phyloP scores from a whole-genome alignment of 2,329 filamentous ascomycete species.

The Aureobasidium mangrovei region DNA sequence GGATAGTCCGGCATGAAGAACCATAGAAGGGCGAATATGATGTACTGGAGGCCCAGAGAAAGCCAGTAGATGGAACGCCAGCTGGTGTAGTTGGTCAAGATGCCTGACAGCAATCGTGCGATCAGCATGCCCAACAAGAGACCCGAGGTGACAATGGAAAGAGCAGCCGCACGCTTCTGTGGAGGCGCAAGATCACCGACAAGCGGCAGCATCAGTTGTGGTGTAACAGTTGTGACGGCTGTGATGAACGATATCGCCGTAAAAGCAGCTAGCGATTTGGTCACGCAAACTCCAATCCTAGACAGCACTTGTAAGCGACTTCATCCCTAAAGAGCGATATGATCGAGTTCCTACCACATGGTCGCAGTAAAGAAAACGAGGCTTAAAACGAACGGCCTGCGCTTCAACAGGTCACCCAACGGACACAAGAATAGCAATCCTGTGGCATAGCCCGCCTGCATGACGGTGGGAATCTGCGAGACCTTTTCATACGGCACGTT shows the following conservation, averaged over 20 bases:
- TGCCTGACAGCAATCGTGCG: conserved; percentile 65
- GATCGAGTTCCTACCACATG: conserved; percentile 36
- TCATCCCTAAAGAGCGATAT: conserved; percentile 22
- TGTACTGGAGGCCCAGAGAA: conserved; percentile 59
- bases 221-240: conserved; percentile 72
- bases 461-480: conserved; percentile 60
- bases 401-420: conserved; percentile 58
- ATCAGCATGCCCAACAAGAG: conserved; percentile 67
- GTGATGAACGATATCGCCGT: conserved; percentile 62
- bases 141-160: conserved; percentile 68
- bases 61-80: conserved; percentile 79
- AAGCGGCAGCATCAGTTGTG: conserved; percentile 64
- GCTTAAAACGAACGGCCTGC: conserved; percentile 59
- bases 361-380: conserved; percentile 58
- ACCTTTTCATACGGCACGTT: conserved; percentile 60
- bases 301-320: not conserved
- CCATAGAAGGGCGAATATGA: conserved; percentile 57
- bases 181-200: conserved; percentile 70
- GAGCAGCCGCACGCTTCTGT: conserved; percentile 56
- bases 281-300: conserved; percentile 66
- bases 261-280: conserved; percentile 55
- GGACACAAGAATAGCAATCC: conserved; percentile 69
- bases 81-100: conserved; percentile 51
- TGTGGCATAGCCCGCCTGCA: conserved; percentile 70
- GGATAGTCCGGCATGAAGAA: conserved; percentile 76